These are phyloP conservation scores for Amaranthus hypochondriacus DNA, from an alignment of 148 eudicot genomes.

Conservation along the genomic window DNA sequence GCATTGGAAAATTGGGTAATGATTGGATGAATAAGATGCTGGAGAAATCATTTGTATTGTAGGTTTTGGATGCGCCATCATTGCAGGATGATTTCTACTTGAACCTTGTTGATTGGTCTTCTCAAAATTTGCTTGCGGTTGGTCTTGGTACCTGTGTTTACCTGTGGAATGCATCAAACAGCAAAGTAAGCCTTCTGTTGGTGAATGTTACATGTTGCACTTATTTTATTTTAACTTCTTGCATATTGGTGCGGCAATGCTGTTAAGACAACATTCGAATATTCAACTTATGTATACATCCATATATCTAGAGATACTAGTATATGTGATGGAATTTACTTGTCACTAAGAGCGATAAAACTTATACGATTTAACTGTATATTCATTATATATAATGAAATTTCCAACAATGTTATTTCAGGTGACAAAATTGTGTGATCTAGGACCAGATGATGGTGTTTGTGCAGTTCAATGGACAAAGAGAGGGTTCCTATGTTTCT, in stretches of 20 bases:
- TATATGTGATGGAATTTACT: too few species aligned
- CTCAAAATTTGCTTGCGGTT: constrained; percentile 91
- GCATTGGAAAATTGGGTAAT: background rate
- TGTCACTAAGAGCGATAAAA: too few species aligned
- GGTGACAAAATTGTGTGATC: constrained; percentile 91
- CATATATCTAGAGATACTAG: too few species aligned
- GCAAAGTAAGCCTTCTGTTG: constrained; percentile 48
- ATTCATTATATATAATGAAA: background rate
- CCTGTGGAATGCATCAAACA: constrained; percentile 89
- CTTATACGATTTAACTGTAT: too few species aligned
- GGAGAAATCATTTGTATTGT: constrained; percentile 16
- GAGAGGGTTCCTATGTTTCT: constrained; percentile 92
- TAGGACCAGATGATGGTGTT: constrained; percentile 83
- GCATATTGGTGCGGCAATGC: background rate
- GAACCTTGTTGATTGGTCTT: constrained; percentile 95
- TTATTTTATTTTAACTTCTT: background rate
- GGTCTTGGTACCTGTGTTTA: constrained; percentile 93
- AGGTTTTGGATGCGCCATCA: constrained; percentile 97
- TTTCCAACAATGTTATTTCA: constrained; percentile 17
- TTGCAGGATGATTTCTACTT: constrained; percentile 95
- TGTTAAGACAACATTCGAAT: too few species aligned
- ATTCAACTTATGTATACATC: too few species aligned
- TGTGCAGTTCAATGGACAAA: constrained; percentile 96
- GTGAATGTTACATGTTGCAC: background rate
- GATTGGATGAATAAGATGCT: background rate